A percentile compares a stretch with the other conserved stretches of the same genome.
Evolutionary conservation across 2,329 filamentous ascomycete species (phyloP).

Genomic region (Magnaporthiopsis incrustans): DNA sequence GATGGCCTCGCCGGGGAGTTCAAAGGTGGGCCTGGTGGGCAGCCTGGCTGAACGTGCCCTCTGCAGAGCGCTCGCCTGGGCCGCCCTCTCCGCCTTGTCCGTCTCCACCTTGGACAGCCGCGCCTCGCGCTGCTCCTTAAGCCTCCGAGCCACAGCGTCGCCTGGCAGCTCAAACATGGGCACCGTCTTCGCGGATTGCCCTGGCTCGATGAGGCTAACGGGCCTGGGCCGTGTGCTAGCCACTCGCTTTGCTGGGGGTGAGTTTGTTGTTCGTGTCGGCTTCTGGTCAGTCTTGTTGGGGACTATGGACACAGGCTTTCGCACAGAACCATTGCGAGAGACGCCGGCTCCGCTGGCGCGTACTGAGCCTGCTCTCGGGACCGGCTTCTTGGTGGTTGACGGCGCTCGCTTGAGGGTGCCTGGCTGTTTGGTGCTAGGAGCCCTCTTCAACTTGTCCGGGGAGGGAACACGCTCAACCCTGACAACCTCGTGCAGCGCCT

Average conservation of each 20-base stretch:
- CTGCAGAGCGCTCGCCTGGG: conserved; percentile 19
- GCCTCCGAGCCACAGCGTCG: conserved; percentile 48
- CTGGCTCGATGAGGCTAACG: conserved; percentile 36
- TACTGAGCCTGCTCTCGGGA: conserved; percentile 28
- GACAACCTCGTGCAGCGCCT: conserved; percentile 39
- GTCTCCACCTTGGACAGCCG: conserved; percentile 32
- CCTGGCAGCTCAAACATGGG: conserved; percentile 55
- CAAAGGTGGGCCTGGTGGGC: conserved; percentile 49
- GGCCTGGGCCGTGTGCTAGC: conserved; percentile 21
- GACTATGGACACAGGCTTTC: conserved; percentile 33
- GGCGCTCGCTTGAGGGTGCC: conserved; percentile 11
- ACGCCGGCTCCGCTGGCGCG: conserved; percentile 28
- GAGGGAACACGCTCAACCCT: conserved; percentile 25
- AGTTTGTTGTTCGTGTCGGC: conserved; percentile 4
- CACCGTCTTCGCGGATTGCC: conserved; percentile 37
- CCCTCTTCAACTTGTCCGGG: conserved; percentile 17
- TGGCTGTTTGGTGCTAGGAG: conserved; percentile 11
- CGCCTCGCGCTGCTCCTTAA: conserved; percentile 52
- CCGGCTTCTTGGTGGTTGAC: conserved; percentile 11
- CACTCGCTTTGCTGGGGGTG: conserved; percentile 20
- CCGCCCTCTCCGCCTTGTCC: conserved; percentile 17
- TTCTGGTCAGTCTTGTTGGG: conserved; percentile 17
- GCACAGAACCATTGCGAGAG: conserved; percentile 24
- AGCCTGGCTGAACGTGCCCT: conserved; percentile 38
- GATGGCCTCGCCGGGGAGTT: conserved; percentile 56